Percentiles rank a stretch among this genome's conserved stretches.
Conservation (phyloP, 176 grass and related monocot genomes). For the Oryza meyeriana region DNA sequence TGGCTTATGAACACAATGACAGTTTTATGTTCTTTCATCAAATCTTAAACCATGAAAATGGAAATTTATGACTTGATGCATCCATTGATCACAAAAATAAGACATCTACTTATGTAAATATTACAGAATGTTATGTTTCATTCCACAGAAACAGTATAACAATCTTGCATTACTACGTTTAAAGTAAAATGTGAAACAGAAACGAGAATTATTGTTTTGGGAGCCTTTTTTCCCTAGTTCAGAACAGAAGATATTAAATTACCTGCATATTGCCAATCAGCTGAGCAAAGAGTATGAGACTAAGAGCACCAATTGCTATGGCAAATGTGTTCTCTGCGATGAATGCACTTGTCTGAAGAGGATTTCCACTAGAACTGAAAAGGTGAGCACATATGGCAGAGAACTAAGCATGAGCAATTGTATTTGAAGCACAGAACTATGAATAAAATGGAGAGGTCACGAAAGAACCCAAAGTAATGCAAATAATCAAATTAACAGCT, state of each 20-base stretch:
- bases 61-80: not conserved
- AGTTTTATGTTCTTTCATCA: not conserved
- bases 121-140: not conserved
- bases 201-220: not conserved
- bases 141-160: not conserved
- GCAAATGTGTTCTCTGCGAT: slow-evolving; percentile 65
- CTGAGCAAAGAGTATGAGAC: slow-evolving; percentile 86
- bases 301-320: slow-evolving; percentile 72
- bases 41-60: not conserved
- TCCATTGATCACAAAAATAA: not conserved
- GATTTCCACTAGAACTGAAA: slow-evolving; percentile 85
- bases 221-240: slow-evolving; percentile 2
- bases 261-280: slow-evolving; percentile 95
- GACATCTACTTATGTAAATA: not conserved
- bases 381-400: not conserved
- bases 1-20: not conserved
- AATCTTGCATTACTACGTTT: not conserved
- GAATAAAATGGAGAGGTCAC: not conserved
- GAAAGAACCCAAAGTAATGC: not conserved
- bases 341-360: slow-evolving; percentile 54
- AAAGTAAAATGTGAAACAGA: not conserved
- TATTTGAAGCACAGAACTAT: not conserved
- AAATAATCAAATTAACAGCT: not conserved
- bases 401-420: slow-evolving; percentile 1
- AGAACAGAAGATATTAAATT: not conserved